Evolutionary conservation across 2,329 filamentous ascomycete species (phyloP).

Genomic region (Monosporascus sp.): DNA sequence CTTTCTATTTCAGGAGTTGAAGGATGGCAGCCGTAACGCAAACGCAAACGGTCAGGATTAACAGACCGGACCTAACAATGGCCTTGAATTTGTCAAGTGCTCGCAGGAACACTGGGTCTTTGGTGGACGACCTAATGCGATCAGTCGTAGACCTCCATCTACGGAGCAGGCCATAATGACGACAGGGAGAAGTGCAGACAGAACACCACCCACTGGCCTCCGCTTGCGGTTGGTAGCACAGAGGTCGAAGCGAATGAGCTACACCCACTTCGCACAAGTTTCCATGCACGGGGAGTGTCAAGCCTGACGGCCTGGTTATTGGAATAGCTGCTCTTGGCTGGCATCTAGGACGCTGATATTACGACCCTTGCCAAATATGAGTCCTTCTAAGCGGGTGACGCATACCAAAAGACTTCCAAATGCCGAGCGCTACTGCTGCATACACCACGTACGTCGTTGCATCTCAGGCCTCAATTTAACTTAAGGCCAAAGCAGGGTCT

Average conservation of each 20-base stretch:
- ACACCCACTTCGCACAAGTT: conserved; percentile 13
- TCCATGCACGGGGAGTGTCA: conserved; percentile 11
- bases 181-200: conserved; percentile 11
- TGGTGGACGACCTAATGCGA: conserved; percentile 9
- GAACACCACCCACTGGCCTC: background rate
- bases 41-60: too few species aligned
- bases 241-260: conserved; percentile 12
- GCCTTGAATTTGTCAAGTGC: background rate
- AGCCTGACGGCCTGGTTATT: conserved; percentile 10
- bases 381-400: background rate
- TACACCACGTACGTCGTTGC: too few species aligned
- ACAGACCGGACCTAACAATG: background rate
- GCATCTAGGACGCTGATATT: conserved; percentile 15
- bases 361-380: conserved; percentile 1
- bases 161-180: conserved; percentile 16
- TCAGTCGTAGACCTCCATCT: conserved; percentile 15
- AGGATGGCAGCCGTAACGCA: background rate
- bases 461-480: too few species aligned
- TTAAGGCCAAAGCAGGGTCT: too few species aligned
- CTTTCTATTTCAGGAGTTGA: background rate
- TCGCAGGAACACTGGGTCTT: conserved; percentile 7
- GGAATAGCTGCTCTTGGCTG: conserved; percentile 14
- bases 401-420: background rate
- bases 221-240: conserved; percentile 7
- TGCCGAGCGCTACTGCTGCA: background rate